Conservation (phyloP, 2,329 filamentous ascomycete species). For the Acephala macrosclerotiorum region DNA sequence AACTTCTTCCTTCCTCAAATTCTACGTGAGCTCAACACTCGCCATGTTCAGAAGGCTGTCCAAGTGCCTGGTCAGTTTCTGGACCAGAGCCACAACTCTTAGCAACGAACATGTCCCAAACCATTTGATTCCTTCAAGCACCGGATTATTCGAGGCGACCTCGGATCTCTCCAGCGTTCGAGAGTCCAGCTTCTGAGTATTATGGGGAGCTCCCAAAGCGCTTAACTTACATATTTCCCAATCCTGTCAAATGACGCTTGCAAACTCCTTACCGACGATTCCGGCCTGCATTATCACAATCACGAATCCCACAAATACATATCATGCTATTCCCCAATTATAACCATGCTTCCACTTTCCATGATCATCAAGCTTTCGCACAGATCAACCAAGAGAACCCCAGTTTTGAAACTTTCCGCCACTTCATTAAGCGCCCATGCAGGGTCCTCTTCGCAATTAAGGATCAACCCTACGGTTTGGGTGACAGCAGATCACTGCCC, state of each 20-base stretch:
- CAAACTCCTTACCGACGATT: neutral
- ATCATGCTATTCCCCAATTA: neutral
- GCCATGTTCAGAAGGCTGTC: too few species aligned
- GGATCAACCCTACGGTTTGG: conserved; percentile 3
- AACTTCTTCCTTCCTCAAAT: neutral
- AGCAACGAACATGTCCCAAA: too few species aligned
- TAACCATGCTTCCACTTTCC: neutral
- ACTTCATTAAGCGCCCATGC: conserved; percentile 4
- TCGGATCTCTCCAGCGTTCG: too few species aligned
- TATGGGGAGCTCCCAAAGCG: too few species aligned
- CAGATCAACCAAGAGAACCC: neutral
- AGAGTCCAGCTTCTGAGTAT: too few species aligned
- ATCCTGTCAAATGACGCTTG: neutral
- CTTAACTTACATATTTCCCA: neutral
- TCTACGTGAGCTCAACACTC: neutral
- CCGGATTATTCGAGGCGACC: too few species aligned
- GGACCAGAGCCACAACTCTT: too few species aligned
- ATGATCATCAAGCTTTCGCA: neutral
- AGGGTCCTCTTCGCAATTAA: neutral
- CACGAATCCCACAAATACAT: neutral
- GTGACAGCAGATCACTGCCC: conserved; percentile 3
- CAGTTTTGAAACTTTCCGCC: conserved; percentile 6
- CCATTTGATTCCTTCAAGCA: neutral
- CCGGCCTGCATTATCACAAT: neutral
- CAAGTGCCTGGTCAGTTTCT: too few species aligned